Conservation (phyloP, 495 filamentous ascomycete genomes). For the Aspergillus nanangensis region DNA sequence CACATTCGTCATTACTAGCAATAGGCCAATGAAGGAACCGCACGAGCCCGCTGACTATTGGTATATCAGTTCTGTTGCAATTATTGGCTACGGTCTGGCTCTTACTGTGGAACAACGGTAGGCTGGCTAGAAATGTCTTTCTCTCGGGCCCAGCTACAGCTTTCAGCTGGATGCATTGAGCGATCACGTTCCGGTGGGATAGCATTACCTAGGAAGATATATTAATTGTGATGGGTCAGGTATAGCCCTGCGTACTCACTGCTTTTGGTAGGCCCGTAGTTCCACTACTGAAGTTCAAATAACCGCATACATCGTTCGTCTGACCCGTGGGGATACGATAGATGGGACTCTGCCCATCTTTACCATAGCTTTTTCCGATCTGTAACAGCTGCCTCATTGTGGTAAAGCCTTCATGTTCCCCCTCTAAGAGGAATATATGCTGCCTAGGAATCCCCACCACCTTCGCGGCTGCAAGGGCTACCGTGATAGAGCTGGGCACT, state of each 20-base stretch:
- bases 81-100: too few relatives aligned
- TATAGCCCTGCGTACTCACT: too few relatives aligned
- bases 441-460: constrained; percentile 46
- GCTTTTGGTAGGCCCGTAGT: constrained; percentile 27
- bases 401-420: constrained; percentile 39
- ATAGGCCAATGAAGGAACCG: constrained; percentile 57
- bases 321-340: constrained; percentile 44
- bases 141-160: constrained; percentile 41
- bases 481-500: constrained; percentile 38
- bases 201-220: constrained; percentile 60
- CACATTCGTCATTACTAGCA: constrained; percentile 51
- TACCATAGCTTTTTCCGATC: constrained; percentile 33
- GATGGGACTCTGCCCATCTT: constrained; percentile 28
- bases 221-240: too few relatives aligned
- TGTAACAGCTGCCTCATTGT: constrained; percentile 46
- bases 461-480: constrained; percentile 47
- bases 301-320: constrained; percentile 53
- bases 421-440: constrained; percentile 53
- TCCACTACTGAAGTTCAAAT: constrained; percentile 50
- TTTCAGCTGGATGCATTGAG: constrained; percentile 54
- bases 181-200: constrained; percentile 58
- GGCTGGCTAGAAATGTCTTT: constrained; percentile 47
- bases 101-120: constrained; percentile 50
- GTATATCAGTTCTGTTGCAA: too few relatives aligned
- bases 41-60: constrained; percentile 51